Conservation (phyloP, 805 yeast species). For the Saccharomyces mikatae region DNA sequence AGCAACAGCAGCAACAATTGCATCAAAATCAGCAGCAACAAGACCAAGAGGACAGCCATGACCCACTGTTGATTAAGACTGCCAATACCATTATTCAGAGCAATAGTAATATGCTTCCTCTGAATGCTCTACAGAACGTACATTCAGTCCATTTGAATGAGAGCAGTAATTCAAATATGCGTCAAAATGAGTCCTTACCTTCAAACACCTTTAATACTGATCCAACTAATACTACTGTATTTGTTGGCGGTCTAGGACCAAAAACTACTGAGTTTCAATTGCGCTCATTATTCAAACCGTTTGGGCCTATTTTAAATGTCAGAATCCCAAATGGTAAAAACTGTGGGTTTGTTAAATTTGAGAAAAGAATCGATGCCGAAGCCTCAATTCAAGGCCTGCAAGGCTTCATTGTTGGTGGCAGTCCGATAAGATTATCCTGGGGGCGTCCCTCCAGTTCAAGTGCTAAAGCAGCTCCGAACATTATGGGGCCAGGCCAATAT, state of each 20-base stretch:
- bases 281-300: conserved; percentile 56
- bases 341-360: conserved; percentile 69
- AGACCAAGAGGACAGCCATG: not conserved
- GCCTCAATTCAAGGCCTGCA: conserved; percentile 72
- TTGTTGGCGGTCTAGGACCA: conserved; percentile 70
- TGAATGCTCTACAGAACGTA: not conserved
- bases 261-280: conserved; percentile 51
- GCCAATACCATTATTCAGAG: conserved; percentile 8
- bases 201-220: conserved; percentile 40
- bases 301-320: conserved; percentile 61
- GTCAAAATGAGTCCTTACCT: conserved; percentile 6
- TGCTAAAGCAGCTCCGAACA: conserved; percentile 1
- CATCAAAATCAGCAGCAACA: conserved; percentile 4
- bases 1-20: conserved; percentile 7
- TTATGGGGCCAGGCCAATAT: not conserved
- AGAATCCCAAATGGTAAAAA: conserved; percentile 74
- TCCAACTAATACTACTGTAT: conserved; percentile 55
- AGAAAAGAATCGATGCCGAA: conserved; percentile 64
- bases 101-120: not conserved
- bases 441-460: conserved; percentile 37
- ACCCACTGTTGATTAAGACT: conserved; percentile 11
- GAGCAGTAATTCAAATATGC: not conserved
- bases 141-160: not conserved
- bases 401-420: conserved; percentile 69
- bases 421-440: conserved; percentile 68